Base-by-base conservation (phyloP, 345 rosid species). In the Acer negundo region DNA sequence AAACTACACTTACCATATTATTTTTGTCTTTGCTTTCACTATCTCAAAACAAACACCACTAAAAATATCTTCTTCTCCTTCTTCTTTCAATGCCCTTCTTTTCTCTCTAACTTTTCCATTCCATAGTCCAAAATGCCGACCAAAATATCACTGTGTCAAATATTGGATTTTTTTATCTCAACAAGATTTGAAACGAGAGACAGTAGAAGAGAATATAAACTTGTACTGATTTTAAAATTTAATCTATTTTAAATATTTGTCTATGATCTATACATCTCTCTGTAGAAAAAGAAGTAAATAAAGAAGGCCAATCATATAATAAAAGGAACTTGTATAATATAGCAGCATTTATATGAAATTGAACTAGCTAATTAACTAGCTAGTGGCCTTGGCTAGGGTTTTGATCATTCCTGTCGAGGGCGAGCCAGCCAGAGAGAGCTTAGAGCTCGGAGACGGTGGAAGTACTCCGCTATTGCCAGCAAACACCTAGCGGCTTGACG, bases 341-440 rank as follows among this genome's bases (percentile, higher is more conserved):
- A 35, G 38, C 38, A 35, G 38, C 38, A 35, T 5, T 3, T 35
- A 35, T 35, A 35, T 35, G 38, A 35, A 35, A 35, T 35, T 35
- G 38, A 35, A 77, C 78, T 23, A 65, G 70, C 72, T 79, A 78
- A 31, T 31, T 31, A 31, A 35, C 38, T 61, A 71, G 59, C 46
- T 28, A 74, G 47, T 69, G 79, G 55, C 77, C 74, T 73, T 69
- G 74, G 40, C 74, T 73, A 77, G 76, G 77, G 51, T 71, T 72
- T 22, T 47, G 74, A 80, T 85, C 68, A 90, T 56, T 94, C 97
- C 74, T 91, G 97, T 10, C 97, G 90, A 2, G 97, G 96, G 75
- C 98, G 97, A 58, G 93, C 89, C 85, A 87, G 19, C 99, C 99
- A 97, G 56, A 94, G 93, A 19, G 99, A 94, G 80, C 99, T 97